phyloP scores from a whole-genome alignment of 768 basidiomycete species.

The Tylopilus vinaceipallidus region DNA sequence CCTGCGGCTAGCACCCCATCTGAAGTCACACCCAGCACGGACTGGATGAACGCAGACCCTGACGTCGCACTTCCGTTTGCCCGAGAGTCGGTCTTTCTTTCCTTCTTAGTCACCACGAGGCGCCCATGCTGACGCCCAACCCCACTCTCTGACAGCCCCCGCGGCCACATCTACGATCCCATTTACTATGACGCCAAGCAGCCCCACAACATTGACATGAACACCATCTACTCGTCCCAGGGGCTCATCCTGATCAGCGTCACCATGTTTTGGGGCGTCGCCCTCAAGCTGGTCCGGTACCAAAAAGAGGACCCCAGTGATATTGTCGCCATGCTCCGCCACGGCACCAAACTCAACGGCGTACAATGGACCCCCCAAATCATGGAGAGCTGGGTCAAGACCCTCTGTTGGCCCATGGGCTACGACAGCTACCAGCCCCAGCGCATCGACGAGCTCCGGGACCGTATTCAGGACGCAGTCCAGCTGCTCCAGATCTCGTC shows the following conservation, averaged over 20 bases:
- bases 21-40: conserved; percentile 28
- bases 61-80: conserved; percentile 71
- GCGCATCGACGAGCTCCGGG: conserved; percentile 44
- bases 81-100: conserved; percentile 55
- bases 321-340: conserved; percentile 65
- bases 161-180: conserved; percentile 49
- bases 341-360: conserved; percentile 51
- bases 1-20: background rate
- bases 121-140: conserved; percentile 5
- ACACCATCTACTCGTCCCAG: conserved; percentile 55
- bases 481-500: conserved; percentile 17
- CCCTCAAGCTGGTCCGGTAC: conserved; percentile 71
- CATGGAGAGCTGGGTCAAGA: conserved; percentile 57
- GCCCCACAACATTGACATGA: conserved; percentile 48
- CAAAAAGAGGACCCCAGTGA: conserved; percentile 60
- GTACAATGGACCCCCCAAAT: conserved; percentile 53
- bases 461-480: conserved; percentile 57
- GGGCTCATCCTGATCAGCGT: conserved; percentile 61
- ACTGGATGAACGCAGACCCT: conserved; percentile 80
- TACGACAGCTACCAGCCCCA: conserved; percentile 48
- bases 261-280: conserved; percentile 69
- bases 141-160: conserved; percentile 13
- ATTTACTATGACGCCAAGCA: conserved; percentile 54
- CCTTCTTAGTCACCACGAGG: conserved; percentile 1
- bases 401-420: conserved; percentile 63